Base-by-base conservation (phyloP, 2,329 filamentous ascomycete genomes). In the Penicillium sp. region DNA sequence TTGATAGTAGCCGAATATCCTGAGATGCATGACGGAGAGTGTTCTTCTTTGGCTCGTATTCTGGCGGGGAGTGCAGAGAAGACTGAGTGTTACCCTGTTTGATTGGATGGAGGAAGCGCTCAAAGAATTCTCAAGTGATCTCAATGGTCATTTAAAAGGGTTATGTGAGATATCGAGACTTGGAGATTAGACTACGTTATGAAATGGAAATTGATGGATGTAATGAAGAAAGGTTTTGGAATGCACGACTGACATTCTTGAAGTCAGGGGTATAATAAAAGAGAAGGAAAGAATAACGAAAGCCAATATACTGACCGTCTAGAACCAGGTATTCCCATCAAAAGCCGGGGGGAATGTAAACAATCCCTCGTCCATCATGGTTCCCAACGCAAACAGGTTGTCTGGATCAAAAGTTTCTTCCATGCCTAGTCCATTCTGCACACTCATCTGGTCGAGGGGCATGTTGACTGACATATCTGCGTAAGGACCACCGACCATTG, bases 341-440 rank as follows among this genome's bases (percentile, higher is more conserved):
- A 64, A 59, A 8, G 58, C 31, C 42, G 63, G 50, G 24, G 65
- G 61, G 26, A 68, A 60, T 0, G 62, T 61, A 39, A 72, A 66
- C 24, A 72, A 48, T 12, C 66, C 67, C 21, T 71, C 70, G 1
- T 66, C 69, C 33, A 72, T 48, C 58, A 73, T 66, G 45, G 53
- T 65, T 3, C 64, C 69, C 52, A 73, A 45, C 4, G 61, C 61
- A 36, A 66, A 63, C 33, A 72, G 47, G 44, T 65, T 63, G 44
- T 69, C 63, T 12, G 69, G 55, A 29, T 66, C 62, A 29, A 68
- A 63, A 1, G 56, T 56, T 2, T 65, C 58, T 36, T 65, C 63
- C 43, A 66, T 55, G 0, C 59, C 65, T 8, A 70, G 34, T 8
- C 68, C 68, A 0, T 65, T 60, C 0, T 60, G 47, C 45, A 70